These are phyloP conservation scores for Microbotryum scabiosae DNA, from an alignment of 1,284 basidiomycete species.

Conservation along the genomic window DNA sequence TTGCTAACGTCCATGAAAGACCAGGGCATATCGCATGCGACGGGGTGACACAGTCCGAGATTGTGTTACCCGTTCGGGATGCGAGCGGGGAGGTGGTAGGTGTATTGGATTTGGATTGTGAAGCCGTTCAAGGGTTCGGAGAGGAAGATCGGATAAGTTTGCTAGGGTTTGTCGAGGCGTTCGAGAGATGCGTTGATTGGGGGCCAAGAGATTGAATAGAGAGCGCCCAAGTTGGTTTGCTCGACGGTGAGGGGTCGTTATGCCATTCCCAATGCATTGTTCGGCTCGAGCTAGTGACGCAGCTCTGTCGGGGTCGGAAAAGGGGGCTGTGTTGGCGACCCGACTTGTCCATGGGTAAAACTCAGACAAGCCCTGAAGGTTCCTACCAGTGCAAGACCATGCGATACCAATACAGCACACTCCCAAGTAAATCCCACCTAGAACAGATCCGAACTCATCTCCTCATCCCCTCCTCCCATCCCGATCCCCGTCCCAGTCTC, in stretches of 20 bases:
- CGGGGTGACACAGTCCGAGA: constrained; percentile 39
- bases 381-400: too few species aligned
- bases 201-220: background rate
- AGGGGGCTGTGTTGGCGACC: too few species aligned
- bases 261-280: too few species aligned
- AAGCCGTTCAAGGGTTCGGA: constrained; percentile 38
- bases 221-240: too few species aligned
- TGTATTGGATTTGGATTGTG: constrained; percentile 43
- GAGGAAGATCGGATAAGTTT: constrained; percentile 37
- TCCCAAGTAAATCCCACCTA: too few species aligned
- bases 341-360: too few species aligned
- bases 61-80: constrained; percentile 38
- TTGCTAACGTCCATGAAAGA: constrained; percentile 38
- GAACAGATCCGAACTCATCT: constrained; percentile 9
- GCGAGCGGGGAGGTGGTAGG: constrained; percentile 33
- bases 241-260: too few species aligned
- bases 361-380: too few species aligned
- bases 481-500: too few species aligned
- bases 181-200: constrained; percentile 20
- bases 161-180: constrained; percentile 32
- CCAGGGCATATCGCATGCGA: constrained; percentile 43
- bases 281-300: too few species aligned
- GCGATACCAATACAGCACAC: too few species aligned
- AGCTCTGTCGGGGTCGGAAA: too few species aligned
- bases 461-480: constrained; percentile 16